Conservation (phyloP, 2,329 filamentous ascomycete genomes). For the Aspergillus tubingensis region DNA sequence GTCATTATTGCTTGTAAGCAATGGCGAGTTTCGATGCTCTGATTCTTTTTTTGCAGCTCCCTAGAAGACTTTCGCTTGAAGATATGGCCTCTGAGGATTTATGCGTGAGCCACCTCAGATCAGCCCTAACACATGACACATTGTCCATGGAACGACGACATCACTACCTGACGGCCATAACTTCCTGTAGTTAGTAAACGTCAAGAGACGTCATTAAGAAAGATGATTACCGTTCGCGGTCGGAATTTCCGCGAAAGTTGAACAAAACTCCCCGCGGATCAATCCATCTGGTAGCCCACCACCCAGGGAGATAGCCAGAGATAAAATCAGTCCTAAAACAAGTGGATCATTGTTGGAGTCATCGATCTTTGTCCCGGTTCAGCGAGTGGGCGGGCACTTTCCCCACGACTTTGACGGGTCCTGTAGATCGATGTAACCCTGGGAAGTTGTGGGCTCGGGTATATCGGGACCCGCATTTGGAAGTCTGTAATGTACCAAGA, state of each 20-base stretch:
- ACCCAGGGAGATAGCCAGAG: not conserved
- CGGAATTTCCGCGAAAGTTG: not conserved
- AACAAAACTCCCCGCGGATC: not conserved
- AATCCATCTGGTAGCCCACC: not conserved
- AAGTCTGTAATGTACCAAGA: too few relatives aligned
- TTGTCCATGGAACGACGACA: not conserved
- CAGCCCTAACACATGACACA: not conserved
- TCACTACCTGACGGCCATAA: not conserved
- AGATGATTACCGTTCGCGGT: not conserved
- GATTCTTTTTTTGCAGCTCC: not conserved
- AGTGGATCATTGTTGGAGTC: not conserved
- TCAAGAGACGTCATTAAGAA: slow-evolving; percentile 1
- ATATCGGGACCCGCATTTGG: too few relatives aligned
- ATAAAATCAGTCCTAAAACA: too few relatives aligned
- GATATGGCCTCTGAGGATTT: too few relatives aligned
- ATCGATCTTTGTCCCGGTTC: not conserved
- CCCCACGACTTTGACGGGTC: too few relatives aligned
- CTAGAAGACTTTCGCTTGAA: not conserved
- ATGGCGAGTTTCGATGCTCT: not conserved
- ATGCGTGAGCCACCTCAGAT: not conserved
- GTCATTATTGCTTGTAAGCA: not conserved
- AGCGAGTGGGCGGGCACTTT: not conserved
- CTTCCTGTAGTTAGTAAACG: not conserved
- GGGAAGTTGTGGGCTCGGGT: not conserved
- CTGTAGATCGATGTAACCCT: not conserved